A percentile compares a stretch with the other conserved stretches of the same genome.
These are phyloP conservation scores for Kazachstania sp. DNA, from an alignment of 1,139 yeast species.

Conservation along the genomic window DNA sequence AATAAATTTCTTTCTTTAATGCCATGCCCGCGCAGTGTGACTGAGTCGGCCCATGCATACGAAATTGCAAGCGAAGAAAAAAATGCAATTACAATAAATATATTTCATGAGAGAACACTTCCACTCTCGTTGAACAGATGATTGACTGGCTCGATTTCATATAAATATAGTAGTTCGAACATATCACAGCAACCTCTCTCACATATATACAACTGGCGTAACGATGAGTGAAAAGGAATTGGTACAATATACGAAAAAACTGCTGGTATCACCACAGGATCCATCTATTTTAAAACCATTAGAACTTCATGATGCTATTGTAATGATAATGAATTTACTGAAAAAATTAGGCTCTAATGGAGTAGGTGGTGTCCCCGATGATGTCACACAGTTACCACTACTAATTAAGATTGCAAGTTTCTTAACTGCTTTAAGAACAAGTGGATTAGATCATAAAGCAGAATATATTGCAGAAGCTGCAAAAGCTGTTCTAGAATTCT, in stretches of 20 bases:
- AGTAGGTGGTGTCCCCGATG: not conserved
- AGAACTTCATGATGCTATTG: conserved; percentile 24
- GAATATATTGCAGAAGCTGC: conserved; percentile 84
- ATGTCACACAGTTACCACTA: conserved; percentile 4
- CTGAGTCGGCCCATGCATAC: too few relatives aligned
- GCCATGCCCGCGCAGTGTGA: too few relatives aligned
- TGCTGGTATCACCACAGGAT: conserved; percentile 14
- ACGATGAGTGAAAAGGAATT: conserved; percentile 7
- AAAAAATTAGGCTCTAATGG: conserved; percentile 2
- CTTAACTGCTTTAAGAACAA: conserved; percentile 62
- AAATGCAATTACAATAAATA: too few relatives aligned
- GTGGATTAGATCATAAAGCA: conserved; percentile 75
- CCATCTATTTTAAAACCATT: conserved; percentile 23
- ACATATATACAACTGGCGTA: not conserved
- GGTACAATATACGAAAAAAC: conserved; percentile 20
- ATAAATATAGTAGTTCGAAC: too few relatives aligned
- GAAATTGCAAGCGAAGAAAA: too few relatives aligned
- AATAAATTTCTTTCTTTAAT: too few relatives aligned
- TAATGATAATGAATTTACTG: conserved; percentile 14
- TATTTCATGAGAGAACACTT: too few relatives aligned
- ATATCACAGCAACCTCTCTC: not conserved
- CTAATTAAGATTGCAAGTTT: conserved; percentile 70
- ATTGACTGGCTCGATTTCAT: too few relatives aligned
- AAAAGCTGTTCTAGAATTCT: conserved; percentile 53
- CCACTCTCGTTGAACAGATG: too few relatives aligned